Base-by-base conservation (phyloP, 176 grass and related monocot genomes). In the Zea mays region DNA sequence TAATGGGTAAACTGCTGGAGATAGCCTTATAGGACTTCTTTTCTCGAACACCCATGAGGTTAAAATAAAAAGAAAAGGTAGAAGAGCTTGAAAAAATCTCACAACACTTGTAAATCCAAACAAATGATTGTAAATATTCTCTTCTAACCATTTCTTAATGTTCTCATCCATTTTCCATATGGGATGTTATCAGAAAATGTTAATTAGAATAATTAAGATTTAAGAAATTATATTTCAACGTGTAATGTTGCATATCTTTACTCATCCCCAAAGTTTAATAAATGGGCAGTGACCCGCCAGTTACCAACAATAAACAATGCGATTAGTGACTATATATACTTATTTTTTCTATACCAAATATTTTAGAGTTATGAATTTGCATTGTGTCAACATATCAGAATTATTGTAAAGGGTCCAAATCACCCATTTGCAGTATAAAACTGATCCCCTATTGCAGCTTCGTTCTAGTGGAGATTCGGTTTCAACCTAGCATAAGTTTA, bases 121-220 rank as follows among this genome's bases (percentile, higher is more conserved):
- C 15, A 44, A 70, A 45, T 75, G 56, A 14, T 16, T 75, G 12
- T 9, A 47, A n/a, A 16, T 44, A 46, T 47, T 47, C 4, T 38
- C 5, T 41, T 73, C 11, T 43, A 21, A 39, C 48, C 27, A 64
- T 52, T 39, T 65, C 35, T n/a, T 21, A 36, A 51, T 65, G 74
- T 49, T 49, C 13, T 43, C 36, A 46, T 46, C 2, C 46, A 52
- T 49, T 16, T 42, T 39, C 6, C 20, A 64, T 64, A 52, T 13
- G 15, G 20, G 40, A 63, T 54, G 45, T 42, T 71, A 38, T 10
- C 12, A n/a, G 74, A 13, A 82, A 62, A 40, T 1, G 0, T 79
- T 67, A 55, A 14, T 35, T 55, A 71, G 27, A 71, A 81, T 39
- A 58, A 21, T 36, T 71, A 61, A 47, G 10, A 69, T 74, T 64